A percentile compares a stretch with the other conserved stretches of the same genome.
Conservation (phyloP, 208 protist species). For the Trypanosoma avium region DNA sequence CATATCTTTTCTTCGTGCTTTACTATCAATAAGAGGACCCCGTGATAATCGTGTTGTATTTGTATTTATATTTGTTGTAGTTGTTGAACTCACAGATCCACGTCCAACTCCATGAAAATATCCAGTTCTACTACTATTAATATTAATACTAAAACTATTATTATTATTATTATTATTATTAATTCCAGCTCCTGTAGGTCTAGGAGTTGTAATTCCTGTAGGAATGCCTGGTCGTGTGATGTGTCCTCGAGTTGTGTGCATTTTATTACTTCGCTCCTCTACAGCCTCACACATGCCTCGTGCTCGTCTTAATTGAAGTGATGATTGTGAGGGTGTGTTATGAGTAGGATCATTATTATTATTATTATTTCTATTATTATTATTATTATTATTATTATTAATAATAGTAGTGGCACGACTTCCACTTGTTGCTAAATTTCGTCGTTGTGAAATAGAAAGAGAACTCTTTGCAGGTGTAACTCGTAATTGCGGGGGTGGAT, state of each 20-base stretch:
- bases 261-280: neutral
- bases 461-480: neutral
- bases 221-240: neutral
- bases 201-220: neutral
- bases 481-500: conserved; percentile 2
- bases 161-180: neutral
- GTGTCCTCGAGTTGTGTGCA: neutral
- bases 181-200: too few species aligned
- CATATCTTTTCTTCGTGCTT: neutral
- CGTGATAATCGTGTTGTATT: neutral
- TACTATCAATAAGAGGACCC: neutral
- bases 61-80: neutral
- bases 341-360: neutral
- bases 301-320: neutral
- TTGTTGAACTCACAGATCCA: too few species aligned
- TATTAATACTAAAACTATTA: too few species aligned
- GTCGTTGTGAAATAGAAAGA: conserved; percentile 3
- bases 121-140: neutral
- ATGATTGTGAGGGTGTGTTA: neutral
- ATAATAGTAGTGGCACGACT: neutral
- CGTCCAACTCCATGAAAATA: neutral
- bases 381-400: neutral
- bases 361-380: neutral
- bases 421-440: neutral
- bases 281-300: neutral